Base-by-base conservation (phyloP, 1,284 basidiomycete genomes). In the Ganoderma leucocontextum region DNA sequence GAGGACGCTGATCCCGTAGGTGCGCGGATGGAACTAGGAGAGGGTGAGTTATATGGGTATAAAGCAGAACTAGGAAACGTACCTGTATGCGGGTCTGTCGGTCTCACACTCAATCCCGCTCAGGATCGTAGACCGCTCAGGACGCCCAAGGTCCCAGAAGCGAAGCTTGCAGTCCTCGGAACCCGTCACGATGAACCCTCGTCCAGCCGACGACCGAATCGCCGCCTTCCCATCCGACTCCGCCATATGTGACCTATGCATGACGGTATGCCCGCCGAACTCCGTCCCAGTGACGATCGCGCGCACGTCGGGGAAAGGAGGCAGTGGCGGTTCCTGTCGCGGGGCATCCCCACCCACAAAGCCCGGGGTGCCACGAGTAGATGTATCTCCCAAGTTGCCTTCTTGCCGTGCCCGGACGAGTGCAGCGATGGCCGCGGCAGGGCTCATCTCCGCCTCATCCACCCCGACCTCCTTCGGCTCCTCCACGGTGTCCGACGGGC, bases 141-240 rank as follows among this genome's bases (percentile, higher is more conserved):
- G 79, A 71, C 84, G 87, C 13, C 83, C 86, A 60, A 97, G 80
- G 78, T 97, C 95, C 95, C 94, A 96, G 70, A 95, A 84, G 10
- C 93, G 86, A 58, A 97, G 83, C 74, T 88, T 90, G 49, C 90
- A 86, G 77, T 97, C 95, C 72, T 95, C 92, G 0, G 94, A 96
- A 0, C 91, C 95, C 52, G 87, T 93, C 47, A 96, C 81, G 79
- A 95, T 84, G 76, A 91, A 97, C 1, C 94, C 95, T 29, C 86
- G 82, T 33, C 82, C 81, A 10, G 75, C 70, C 7, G 75, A 69
- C 33, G 62, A 66, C 17, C 83, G 82, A 29, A 79, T 78, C 60
- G 84, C 76, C 17, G 80, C 71, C 58, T 77, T 78, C 25, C 78
- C 72, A 22, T 86, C 86, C 15, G 82, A 69, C 52, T 89, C 88